Base-by-base conservation (phyloP, 176 grass and related monocot genomes). In the Coix lacrymajobi region DNA sequence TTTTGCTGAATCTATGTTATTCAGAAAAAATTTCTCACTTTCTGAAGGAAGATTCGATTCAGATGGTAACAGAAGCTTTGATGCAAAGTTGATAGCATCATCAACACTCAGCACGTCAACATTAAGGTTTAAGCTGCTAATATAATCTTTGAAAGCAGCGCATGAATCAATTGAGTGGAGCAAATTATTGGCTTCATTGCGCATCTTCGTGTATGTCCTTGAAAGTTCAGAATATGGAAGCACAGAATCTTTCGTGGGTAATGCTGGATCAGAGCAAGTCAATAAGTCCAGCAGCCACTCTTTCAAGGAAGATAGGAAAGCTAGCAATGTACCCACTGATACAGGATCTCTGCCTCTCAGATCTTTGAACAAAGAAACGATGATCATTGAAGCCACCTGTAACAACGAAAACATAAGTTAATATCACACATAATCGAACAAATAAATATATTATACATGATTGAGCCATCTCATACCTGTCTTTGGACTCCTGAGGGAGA, bases 171-270 rank as follows among this genome's bases (percentile, higher is more conserved):
- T 66, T 58, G 65, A 85, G 22, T 70, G 79, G 69, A 93, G 85
- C 45, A 96, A 88, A 77, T 80, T 85, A 77, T 76, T 88, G 41
- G 89, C 89, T 87, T 98, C 96, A 83, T 85, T 85, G 32, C 87
- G 91, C 96, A 98, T 98, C 81, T 98, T 98, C 40, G 15, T 37
- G 45, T 93, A 98, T 52, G 93, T 98, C 84, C 96, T 98, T 91
- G 91, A 83, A 85, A 98, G 93, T 83, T 98, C 96, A 58, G 83
- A 54, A 82, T 98, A 98, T 48, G 96, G 91, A 85, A 92, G 87
- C 63, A 64, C 40, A 66, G 91, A 93, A 77, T 83, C 89, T 86
- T 99, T 99, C 70, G 96, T 99, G 75, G 96, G 96, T 87, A 96
- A 93, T 73, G 91, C 81, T 57, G 93, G 93, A 76, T 96, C 96